These are phyloP conservation scores for Haplographium delicatum DNA, from an alignment of 495 filamentous ascomycete species.

Conservation along the genomic window DNA sequence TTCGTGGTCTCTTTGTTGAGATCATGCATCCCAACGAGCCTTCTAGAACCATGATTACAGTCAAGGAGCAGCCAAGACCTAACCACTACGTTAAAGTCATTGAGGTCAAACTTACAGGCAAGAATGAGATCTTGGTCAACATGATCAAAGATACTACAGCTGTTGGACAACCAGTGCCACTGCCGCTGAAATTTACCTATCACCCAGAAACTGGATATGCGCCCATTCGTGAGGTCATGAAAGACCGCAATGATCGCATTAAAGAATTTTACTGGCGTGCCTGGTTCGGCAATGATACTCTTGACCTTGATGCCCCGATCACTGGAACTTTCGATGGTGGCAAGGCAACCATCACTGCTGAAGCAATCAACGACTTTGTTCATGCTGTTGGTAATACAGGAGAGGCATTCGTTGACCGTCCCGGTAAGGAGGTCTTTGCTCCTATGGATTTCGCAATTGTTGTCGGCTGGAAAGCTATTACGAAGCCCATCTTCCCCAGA, in stretches of 20 bases:
- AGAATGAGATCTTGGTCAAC: constrained; percentile 75
- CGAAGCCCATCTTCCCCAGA: constrained; percentile 94
- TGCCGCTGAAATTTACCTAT: constrained; percentile 84
- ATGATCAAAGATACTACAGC: constrained; percentile 88
- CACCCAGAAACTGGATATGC: constrained; percentile 92
- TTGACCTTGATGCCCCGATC: constrained; percentile 78
- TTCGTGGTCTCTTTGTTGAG: constrained; percentile 81
- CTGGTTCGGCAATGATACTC: constrained; percentile 86
- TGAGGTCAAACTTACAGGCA: constrained; percentile 67
- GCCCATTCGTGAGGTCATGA: constrained; percentile 92
- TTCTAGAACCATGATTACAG: constrained; percentile 70
- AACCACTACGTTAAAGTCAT: constrained; percentile 74
- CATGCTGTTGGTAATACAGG: constrained; percentile 97
- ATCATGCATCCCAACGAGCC: constrained; percentile 74
- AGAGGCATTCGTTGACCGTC: constrained; percentile 96
- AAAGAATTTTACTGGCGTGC: constrained; percentile 96
- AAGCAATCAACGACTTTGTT: constrained; percentile 96
- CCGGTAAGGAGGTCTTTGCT: constrained; percentile 89
- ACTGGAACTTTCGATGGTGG: constrained; percentile 88
- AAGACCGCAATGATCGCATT: constrained; percentile 88
- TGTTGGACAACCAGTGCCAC: constrained; percentile 65
- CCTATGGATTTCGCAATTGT: constrained; percentile 99
- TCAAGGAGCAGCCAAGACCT: constrained; percentile 58
- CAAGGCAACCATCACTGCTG: constrained; percentile 73
- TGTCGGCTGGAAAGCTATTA: constrained; percentile 98